These are phyloP conservation scores for Clitopilus hobsonii DNA, from an alignment of 768 basidiomycete species.

Conservation along the genomic window DNA sequence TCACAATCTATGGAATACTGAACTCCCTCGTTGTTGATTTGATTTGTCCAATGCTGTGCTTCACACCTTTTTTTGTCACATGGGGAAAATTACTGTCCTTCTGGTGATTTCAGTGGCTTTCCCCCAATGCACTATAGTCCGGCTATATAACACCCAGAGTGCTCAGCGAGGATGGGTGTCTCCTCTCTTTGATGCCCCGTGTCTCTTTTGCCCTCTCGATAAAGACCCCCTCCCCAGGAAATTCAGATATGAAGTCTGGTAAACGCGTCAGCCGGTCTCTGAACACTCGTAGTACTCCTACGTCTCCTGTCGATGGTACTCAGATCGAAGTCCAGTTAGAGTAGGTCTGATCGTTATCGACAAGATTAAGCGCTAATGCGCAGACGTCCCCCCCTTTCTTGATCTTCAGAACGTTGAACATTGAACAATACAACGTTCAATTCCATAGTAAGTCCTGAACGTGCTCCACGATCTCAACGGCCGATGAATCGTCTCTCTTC, in stretches of 20 bases:
- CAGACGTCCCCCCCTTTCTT: not conserved
- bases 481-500: not conserved
- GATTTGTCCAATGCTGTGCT: not conserved
- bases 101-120: no score
- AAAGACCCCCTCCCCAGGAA: not conserved
- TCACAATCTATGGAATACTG: not conserved
- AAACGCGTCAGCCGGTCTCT: not conserved
- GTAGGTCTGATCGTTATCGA: not conserved
- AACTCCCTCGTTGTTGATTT: not conserved
- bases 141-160: not conserved
- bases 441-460: constrained; percentile 9
- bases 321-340: not conserved
- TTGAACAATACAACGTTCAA: constrained; percentile 8
- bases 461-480: not conserved
- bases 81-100: no score
- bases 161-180: not conserved
- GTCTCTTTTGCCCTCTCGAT: not conserved
- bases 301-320: not conserved
- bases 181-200: not conserved
- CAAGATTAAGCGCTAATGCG: not conserved
- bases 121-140: no score
- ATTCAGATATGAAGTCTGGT: not conserved
- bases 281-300: not conserved
- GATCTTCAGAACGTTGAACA: not conserved
- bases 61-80: not conserved